Percentiles rank a stretch among this genome's conserved stretches.
These are phyloP conservation scores for Triangularia setosa DNA, from an alignment of 2,329 filamentous ascomycete genomes.

Conservation along the genomic window DNA sequence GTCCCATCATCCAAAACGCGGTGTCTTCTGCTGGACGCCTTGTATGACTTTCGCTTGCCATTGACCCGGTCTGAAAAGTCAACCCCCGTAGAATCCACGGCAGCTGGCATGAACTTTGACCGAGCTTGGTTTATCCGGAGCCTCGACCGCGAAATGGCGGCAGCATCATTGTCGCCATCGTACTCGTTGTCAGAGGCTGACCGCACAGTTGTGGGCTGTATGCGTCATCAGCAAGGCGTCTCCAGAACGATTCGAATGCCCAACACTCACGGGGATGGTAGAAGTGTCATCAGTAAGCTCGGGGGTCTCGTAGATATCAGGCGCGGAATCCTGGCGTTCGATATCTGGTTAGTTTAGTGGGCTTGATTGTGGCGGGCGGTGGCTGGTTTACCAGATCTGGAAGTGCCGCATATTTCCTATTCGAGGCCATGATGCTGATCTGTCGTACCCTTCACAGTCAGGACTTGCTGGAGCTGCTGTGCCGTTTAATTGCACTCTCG, in stretches of 20 bases:
- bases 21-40: constrained; percentile 64
- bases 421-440: constrained; percentile 58
- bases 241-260: background rate
- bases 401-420: constrained; percentile 76
- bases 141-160: constrained; percentile 70
- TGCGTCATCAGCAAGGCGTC: constrained; percentile 22
- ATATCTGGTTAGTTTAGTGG: constrained; percentile 14
- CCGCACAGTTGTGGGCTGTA: constrained; percentile 51
- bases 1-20: constrained; percentile 58
- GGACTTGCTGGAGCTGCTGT: background rate
- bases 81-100: constrained; percentile 71
- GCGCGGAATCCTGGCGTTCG: constrained; percentile 69
- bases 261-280: constrained; percentile 65
- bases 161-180: constrained; percentile 57
- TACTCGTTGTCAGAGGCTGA: constrained; percentile 61
- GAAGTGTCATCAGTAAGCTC: constrained; percentile 88
- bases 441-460: background rate
- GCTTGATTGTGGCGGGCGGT: constrained; percentile 1
- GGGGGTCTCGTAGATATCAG: constrained; percentile 95
- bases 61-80: constrained; percentile 89
- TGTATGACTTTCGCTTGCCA: constrained; percentile 79
- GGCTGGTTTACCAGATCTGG: constrained; percentile 64
- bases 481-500: background rate
- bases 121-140: constrained; percentile 77
- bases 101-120: constrained; percentile 69